These are phyloP conservation scores for Fomitopsis serialis DNA, from an alignment of 768 basidiomycete genomes.

Conservation along the genomic window DNA sequence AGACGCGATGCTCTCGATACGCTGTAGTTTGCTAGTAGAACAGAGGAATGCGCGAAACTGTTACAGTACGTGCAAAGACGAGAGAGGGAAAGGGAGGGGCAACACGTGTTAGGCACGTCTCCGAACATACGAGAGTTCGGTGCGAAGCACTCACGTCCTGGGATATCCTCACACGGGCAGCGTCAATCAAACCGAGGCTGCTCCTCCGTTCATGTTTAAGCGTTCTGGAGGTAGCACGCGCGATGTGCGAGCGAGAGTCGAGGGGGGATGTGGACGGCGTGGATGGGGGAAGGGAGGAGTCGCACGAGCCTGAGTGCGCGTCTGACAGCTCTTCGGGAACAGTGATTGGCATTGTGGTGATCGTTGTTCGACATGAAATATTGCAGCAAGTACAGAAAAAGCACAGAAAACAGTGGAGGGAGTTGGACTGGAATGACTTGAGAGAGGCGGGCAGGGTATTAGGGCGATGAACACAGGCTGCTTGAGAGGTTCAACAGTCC, in stretches of 20 bases:
- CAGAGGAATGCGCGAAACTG: conserved; percentile 25
- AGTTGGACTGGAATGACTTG: not conserved
- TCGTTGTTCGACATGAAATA: not conserved
- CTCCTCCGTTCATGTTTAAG: conserved; percentile 16
- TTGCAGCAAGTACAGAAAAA: not conserved
- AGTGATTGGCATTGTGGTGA: not conserved
- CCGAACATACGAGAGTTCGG: conserved; percentile 16
- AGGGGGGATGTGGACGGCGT: conserved; percentile 16
- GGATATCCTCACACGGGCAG: conserved; percentile 29
- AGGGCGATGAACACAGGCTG: not conserved
- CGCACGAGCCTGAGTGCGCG: conserved; percentile 11
- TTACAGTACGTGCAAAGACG: conserved; percentile 10
- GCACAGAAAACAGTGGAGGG: not conserved
- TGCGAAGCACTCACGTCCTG: conserved; percentile 27
- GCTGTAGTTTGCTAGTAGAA: conserved; percentile 21
- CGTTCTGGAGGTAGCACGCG: conserved; percentile 8
- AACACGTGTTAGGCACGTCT: conserved; percentile 33
- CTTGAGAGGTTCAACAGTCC: not conserved
- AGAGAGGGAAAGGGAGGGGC: conserved; percentile 11
- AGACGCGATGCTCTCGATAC: conserved; percentile 7
- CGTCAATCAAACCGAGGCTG: conserved; percentile 27
- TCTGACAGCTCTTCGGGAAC: conserved; percentile 4
- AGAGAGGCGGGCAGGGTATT: not conserved
- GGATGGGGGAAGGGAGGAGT: conserved; percentile 21
- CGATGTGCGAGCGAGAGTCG: conserved; percentile 14